Conservation (phyloP, 306 rosid species). For the Psophocarpus tetragonolobus region DNA sequence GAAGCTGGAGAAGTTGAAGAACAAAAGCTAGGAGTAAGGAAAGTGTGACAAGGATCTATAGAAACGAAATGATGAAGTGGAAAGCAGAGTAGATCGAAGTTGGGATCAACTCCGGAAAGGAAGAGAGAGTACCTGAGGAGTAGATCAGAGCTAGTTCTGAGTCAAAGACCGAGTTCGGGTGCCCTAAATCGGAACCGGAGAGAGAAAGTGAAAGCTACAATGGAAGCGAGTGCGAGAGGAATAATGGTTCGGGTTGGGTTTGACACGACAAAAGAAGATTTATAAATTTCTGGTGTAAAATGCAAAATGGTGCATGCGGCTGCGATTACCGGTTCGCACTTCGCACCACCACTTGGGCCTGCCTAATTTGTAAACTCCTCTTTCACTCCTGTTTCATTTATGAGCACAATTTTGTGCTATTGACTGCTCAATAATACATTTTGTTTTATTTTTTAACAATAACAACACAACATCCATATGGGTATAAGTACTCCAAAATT, state of each 20-base stretch:
- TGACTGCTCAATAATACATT: too few relatives aligned
- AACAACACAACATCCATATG: too few relatives aligned
- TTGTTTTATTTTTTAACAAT: neutral
- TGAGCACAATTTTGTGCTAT: neutral
- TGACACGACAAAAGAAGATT: neutral
- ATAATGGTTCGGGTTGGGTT: neutral
- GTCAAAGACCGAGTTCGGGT: conserved; percentile 44
- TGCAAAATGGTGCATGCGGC: neutral
- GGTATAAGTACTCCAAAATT: too few relatives aligned
- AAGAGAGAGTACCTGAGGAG: conserved; percentile 44
- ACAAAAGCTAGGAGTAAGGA: neutral
- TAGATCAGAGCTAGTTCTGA: conserved; percentile 45
- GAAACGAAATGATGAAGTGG: conserved; percentile 1
- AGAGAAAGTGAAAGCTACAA: neutral
- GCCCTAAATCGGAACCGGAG: conserved; percentile 38
- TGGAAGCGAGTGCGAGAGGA: neutral
- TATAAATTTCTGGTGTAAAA: neutral
- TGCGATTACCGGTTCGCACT: neutral
- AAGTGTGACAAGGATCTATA: conserved; percentile 1
- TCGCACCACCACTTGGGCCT: neutral
- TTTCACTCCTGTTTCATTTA: neutral
- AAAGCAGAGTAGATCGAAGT: conserved; percentile 21
- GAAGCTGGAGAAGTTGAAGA: conserved; percentile 7
- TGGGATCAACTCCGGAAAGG: conserved; percentile 25
- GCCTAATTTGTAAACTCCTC: neutral